These are phyloP conservation scores for Colletotrichum siamense DNA, from an alignment of 2,329 filamentous ascomycete genomes.

Conservation along the genomic window DNA sequence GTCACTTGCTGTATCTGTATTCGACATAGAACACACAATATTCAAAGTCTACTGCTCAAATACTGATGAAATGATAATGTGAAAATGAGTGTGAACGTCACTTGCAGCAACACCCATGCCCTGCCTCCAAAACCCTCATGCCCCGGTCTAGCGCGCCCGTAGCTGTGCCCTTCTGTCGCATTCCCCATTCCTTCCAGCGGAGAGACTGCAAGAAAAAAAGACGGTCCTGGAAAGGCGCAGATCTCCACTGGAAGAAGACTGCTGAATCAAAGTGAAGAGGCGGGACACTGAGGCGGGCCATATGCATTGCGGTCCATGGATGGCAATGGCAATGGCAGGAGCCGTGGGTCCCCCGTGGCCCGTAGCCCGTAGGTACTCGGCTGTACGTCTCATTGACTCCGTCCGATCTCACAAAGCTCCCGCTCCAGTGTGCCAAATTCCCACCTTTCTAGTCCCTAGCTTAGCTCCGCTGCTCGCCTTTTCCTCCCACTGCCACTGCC, in stretches of 20 bases:
- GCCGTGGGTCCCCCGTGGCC: not conserved
- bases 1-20: not conserved
- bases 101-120: not conserved
- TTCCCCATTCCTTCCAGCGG: slow-evolving; percentile 17
- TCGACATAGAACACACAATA: not conserved
- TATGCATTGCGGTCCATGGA: not conserved
- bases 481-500: not conserved
- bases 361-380: not conserved
- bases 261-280: not conserved
- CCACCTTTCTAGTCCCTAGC: not conserved
- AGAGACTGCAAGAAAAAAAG: not conserved
- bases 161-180: slow-evolving; percentile 2
- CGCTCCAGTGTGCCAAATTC: not conserved
- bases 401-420: slow-evolving; percentile 12
- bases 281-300: not conserved
- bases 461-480: not conserved
- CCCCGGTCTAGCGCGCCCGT: slow-evolving; percentile 9
- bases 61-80: not conserved
- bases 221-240: not conserved
- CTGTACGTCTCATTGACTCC: slow-evolving; percentile 16
- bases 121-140: not conserved
- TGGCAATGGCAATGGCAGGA: not conserved
- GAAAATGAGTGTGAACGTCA: not conserved
- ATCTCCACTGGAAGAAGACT: not conserved
- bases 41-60: not conserved